phyloP scores from a whole-genome alignment of 257 asterid species.

The Perilla frutescens region DNA sequence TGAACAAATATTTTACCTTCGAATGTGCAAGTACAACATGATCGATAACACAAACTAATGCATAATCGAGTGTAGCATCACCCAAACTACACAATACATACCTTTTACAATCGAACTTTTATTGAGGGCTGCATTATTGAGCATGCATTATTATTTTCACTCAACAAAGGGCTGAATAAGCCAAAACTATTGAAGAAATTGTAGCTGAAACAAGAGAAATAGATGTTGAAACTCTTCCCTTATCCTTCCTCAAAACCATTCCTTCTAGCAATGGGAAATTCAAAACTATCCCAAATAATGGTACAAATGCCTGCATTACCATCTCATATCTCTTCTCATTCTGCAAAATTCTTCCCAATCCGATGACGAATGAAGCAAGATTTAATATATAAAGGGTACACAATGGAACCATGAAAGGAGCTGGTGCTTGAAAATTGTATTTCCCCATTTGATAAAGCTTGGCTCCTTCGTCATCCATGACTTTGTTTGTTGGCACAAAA shows the following conservation, averaged over 20 bases:
- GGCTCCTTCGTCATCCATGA: constrained; percentile 46
- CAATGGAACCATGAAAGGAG: constrained; percentile 51
- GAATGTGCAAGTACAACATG: too few relatives aligned
- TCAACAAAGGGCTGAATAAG: constrained; percentile 5
- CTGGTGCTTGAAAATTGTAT: constrained; percentile 59
- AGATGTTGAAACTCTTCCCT: constrained; percentile 47
- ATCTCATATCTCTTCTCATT: constrained; percentile 31
- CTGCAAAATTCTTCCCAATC: constrained; percentile 35
- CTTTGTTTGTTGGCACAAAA: constrained; percentile 68
- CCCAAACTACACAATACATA: too few relatives aligned
- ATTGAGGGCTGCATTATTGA: too few relatives aligned
- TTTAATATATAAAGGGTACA: constrained; percentile 56
- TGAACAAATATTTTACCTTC: too few relatives aligned
- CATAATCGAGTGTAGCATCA: too few relatives aligned
- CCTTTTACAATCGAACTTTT: too few relatives aligned
- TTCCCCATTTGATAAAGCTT: constrained; percentile 53
- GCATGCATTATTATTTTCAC: not conserved
- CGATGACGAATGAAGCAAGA: constrained; percentile 45
- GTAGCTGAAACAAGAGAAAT: constrained; percentile 39
- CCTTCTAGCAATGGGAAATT: too few relatives aligned
- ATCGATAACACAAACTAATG: too few relatives aligned
- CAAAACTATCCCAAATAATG: too few relatives aligned
- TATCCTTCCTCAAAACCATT: constrained; percentile 64
- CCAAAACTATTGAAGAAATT: constrained; percentile 27
- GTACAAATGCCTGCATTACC: constrained; percentile 46